Base-by-base conservation (phyloP, 78 protist species). In the Cavenderia fasciculata region DNA sequence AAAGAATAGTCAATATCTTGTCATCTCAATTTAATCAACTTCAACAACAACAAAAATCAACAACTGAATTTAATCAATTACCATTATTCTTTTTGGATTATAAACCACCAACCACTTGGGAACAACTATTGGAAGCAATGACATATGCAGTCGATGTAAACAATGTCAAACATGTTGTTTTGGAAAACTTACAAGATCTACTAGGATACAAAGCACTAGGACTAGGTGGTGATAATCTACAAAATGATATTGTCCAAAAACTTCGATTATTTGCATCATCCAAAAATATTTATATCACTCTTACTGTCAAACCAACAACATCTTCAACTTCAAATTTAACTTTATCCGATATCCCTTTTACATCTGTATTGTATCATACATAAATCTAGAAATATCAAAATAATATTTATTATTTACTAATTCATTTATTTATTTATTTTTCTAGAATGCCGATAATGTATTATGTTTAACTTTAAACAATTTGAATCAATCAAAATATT, bases 171-270 rank as follows among this genome's bases (percentile, higher is more conserved):
- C 97, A 96, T 41, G 70, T 96, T 5, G 51, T 96, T 12, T 36
- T 96, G 18, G 97, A 96, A 75, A 96, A 96, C 61, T 70, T 96
- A 6, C 96, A 95, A 49, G 94, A 94, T 69, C 94, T 95, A 96
- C 19, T 70, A 51, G 31, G 73, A 31, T 87, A 92, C 25, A 87
- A 82, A 65, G 74, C 54, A 2, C 56, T 74, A 62, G 92, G 84
- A 21, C 33, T 61, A n/a, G 93, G 59, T 46, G 85, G 31, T 57
- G 94, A 75, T 49, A 96, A 93, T 3, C 21, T 44, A 21, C 86
- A 72, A 61, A 97, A 96, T 52, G 74, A 70, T 1, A 70, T 96
- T 2, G 88, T 96, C 31, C 78, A 88, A 29, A 52, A 82, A 29
- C 51, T 96, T 6, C 75, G 98, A 52, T 23, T 44, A 8, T 96